Conservation (phyloP, 2,329 filamentous ascomycete species). For the Trichoderma sp. region DNA sequence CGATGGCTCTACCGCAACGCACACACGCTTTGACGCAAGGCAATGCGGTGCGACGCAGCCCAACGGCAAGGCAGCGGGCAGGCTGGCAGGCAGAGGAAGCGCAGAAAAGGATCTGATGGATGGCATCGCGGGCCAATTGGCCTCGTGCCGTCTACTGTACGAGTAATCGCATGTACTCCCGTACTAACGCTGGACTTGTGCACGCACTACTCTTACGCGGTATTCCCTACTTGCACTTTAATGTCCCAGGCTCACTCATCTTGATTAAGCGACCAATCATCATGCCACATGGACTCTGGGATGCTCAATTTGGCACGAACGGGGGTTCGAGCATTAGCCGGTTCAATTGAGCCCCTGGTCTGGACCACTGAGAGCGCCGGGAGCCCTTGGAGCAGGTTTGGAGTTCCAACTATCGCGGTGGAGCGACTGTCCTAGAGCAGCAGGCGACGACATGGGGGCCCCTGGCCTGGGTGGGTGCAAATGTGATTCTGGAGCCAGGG, state of each 20-base stretch:
- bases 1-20: background rate
- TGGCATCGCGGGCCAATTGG: background rate
- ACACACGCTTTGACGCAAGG: background rate
- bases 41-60: background rate
- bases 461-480: background rate
- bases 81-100: background rate
- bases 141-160: background rate
- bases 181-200: background rate
- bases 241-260: constrained; percentile 1
- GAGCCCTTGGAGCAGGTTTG: constrained; percentile 1
- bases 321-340: constrained; percentile 13
- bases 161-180: background rate
- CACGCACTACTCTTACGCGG: background rate
- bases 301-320: constrained; percentile 19
- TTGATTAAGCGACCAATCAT: constrained; percentile 17
- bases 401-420: constrained; percentile 7
- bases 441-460: constrained; percentile 6
- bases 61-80: background rate
- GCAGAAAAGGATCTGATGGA: background rate
- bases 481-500: background rate
- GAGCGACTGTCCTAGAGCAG: constrained; percentile 4
- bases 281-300: constrained; percentile 16
- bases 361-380: constrained; percentile 15
- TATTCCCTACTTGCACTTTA: background rate
- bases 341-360: constrained; percentile 5